Evolutionary conservation across 345 rosid genomes (phyloP).

Genomic region (Eucalyptus rudis): DNA sequence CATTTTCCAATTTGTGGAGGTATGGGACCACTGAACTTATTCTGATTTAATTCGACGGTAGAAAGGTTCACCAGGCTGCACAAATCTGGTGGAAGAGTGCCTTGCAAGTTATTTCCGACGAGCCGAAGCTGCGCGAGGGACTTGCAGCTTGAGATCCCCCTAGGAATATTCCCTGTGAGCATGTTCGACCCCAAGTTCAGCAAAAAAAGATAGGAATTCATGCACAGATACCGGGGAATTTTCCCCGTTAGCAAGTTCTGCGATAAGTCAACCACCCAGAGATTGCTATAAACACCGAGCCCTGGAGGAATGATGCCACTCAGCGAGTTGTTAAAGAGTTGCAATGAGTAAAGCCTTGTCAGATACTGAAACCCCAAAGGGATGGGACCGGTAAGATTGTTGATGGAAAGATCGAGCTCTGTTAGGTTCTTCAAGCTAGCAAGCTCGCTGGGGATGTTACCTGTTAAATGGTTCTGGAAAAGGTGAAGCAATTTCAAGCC

Average conservation of each 20-base stretch:
- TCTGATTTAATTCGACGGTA: conserved; percentile 60
- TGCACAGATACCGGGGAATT: conserved; percentile 58
- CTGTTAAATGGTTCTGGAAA: conserved; percentile 62
- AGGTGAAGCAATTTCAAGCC: conserved; percentile 67
- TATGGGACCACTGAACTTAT: conserved; percentile 58
- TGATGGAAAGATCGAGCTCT: conserved; percentile 79
- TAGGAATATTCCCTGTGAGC: conserved; percentile 63
- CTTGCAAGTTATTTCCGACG: conserved; percentile 40
- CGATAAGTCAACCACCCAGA: conserved; percentile 81
- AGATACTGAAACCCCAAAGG: conserved; percentile 67
- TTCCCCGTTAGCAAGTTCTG: conserved; percentile 49
- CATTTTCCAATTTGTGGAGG: conserved; percentile 60
- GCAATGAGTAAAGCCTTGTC: conserved; percentile 46
- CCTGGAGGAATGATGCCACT: conserved; percentile 56
- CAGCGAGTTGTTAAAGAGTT: conserved; percentile 64
- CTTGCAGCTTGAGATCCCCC: conserved; percentile 42
- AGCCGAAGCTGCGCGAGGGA: conserved; percentile 59
- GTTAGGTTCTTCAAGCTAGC: conserved; percentile 48
- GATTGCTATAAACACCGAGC: conserved; percentile 53
- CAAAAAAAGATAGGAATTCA: conserved; percentile 32
- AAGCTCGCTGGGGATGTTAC: conserved; percentile 66
- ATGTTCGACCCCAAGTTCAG: conserved; percentile 60
- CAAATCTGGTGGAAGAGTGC: conserved; percentile 50
- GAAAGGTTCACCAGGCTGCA: conserved; percentile 55
- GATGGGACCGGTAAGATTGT: conserved; percentile 51